phyloP scores from a whole-genome alignment of 2,329 filamentous ascomycete species.

The Albifimbria verrucaria region DNA sequence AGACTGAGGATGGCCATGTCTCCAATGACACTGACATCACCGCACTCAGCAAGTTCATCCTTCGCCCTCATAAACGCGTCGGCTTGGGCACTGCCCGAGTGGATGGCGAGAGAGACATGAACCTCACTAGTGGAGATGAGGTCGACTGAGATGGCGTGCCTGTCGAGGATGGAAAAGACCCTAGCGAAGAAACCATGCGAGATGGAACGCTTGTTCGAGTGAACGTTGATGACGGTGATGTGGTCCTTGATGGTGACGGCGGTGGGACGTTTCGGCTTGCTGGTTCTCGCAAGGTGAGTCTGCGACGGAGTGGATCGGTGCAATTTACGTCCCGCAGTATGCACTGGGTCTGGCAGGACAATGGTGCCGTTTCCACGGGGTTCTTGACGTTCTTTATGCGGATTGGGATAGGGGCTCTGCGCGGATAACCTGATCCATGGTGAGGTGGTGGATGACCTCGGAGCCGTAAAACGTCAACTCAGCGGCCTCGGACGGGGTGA shows the following conservation, averaged over 20 bases:
- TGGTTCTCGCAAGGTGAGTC: slow-evolving; percentile 29
- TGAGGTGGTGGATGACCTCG: slow-evolving; percentile 97
- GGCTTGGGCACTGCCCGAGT: slow-evolving; percentile 66
- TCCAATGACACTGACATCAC: slow-evolving; percentile 84
- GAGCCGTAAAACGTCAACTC: slow-evolving; percentile 93
- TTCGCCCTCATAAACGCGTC: slow-evolving; percentile 66
- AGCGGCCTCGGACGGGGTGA: slow-evolving; percentile 91
- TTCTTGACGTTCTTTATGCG: slow-evolving; percentile 94
- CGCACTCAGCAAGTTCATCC: slow-evolving; percentile 72
- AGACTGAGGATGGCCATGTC: slow-evolving; percentile 95
- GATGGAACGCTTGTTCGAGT: slow-evolving; percentile 94
- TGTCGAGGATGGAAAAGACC: slow-evolving; percentile 89
- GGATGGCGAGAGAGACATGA: slow-evolving; percentile 94
- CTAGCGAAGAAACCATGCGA: slow-evolving; percentile 94
- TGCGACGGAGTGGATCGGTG: slow-evolving; percentile 46
- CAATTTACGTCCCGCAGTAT: slow-evolving; percentile 54
- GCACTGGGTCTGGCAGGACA: slow-evolving; percentile 70
- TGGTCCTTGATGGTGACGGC: slow-evolving; percentile 97
- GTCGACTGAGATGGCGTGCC: slow-evolving; percentile 84
- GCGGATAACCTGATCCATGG: slow-evolving; percentile 94
- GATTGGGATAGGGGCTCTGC: slow-evolving; percentile 77
- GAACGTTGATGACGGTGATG: slow-evolving; percentile 95
- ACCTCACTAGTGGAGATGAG: slow-evolving; percentile 96
- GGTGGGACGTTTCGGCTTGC: slow-evolving; percentile 71
- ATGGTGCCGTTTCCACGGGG: slow-evolving; percentile 72